Base-by-base conservation (phyloP, 257 asterid genomes). In the Solanum pinnatisectum region DNA sequence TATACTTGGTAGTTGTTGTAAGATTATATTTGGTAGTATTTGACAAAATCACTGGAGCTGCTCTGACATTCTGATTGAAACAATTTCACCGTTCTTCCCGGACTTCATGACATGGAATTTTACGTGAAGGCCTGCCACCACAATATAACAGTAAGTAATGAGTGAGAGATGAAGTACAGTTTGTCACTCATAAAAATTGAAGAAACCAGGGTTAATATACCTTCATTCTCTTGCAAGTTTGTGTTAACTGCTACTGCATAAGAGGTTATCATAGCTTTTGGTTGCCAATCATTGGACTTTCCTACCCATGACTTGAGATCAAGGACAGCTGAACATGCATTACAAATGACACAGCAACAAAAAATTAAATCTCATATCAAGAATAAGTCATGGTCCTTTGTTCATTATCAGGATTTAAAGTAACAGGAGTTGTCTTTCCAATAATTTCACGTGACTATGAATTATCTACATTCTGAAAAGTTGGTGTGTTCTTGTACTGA, bases 241-340 rank as follows among this genome's bases (percentile, higher is more conserved):
- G 99, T 95, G 93, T 94, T 93, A 60, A 96, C 93, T 87, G 98
- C 99, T 27, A 94, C 99, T 37, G 98, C 96, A 87, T 95, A 95
- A 86, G 89, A 93, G 87, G 99, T 88, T 87, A 93, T 79, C 94
- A 91, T 90, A 33, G 98, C 94, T 93, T 96, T 96, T 74, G 99
- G 99, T 86, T 94, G 98, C 99, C 96, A 96, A 89, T 97, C 99
- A 30, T 89, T 90, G 85, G 89, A 73, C 89, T 93, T 92, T 52
- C 98, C 98, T 76, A 91, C 91, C 99, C 99, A 97, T 85, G 96
- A 90, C 90, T 94, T 94, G 13, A 92, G 94, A 93, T 96, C 90
- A 85, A 95, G 92, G 87, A 96, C 89, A 86, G 88, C 99, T 97
- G 98, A 63, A 65, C 87, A 89, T 65, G 49, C 60, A 32, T 52